Evolutionary conservation across 192 early-diverging fungal species (phyloP).

Genomic region (Entrophospora sp.): DNA sequence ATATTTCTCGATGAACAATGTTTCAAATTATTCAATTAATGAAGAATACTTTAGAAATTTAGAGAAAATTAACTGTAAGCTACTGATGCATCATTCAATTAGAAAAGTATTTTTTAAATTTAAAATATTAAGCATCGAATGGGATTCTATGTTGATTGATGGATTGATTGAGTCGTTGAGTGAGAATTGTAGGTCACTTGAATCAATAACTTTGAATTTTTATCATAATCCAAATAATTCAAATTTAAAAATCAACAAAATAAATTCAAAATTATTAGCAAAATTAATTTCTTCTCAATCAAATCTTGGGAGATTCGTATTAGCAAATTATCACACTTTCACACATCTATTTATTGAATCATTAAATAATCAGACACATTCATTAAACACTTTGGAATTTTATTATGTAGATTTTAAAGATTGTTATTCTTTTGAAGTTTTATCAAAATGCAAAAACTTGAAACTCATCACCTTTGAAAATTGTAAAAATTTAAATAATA

Average conservation of each 20-base stretch:
- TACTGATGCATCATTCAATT: background rate
- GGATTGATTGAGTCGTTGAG: background rate
- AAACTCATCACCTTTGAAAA: background rate
- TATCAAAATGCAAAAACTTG: background rate
- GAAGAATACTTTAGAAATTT: slow-evolving; percentile 5
- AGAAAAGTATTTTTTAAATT: background rate
- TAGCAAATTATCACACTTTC: background rate
- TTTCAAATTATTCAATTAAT: background rate
- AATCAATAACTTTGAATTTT: background rate
- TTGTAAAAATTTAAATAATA: background rate
- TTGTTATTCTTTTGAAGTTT: background rate
- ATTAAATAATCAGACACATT: background rate
- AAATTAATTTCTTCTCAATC: background rate
- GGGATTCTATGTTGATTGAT: slow-evolving; percentile 2
- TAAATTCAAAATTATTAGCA: background rate
- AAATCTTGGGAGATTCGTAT: background rate
- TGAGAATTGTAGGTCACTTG: background rate
- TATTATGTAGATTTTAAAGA: slow-evolving; percentile 2
- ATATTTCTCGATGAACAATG: background rate
- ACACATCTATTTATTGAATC: background rate
- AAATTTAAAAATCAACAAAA: background rate
- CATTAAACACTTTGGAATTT: background rate
- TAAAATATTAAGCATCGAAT: background rate
- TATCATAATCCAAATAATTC: background rate
- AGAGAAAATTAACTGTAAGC: background rate